Percentiles rank a stretch among this genome's conserved stretches.
phyloP scores from a whole-genome alignment of 345 rosid species.

The Clarkia xantiana region DNA sequence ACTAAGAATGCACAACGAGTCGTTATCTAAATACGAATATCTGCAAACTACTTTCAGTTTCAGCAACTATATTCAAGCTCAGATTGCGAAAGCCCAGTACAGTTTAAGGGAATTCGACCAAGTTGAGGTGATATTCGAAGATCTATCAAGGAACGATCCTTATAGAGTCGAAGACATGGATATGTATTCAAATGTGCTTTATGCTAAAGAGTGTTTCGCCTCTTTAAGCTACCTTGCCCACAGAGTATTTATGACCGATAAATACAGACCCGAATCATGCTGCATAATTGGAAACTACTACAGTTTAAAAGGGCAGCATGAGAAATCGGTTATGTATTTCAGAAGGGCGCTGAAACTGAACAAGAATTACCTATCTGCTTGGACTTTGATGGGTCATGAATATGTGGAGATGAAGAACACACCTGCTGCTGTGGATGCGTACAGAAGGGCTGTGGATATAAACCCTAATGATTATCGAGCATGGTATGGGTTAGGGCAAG shows the following conservation, averaged over 20 bases:
- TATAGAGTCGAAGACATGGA: constrained; percentile 94
- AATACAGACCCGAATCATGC: constrained; percentile 93
- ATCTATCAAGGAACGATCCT: constrained; percentile 69
- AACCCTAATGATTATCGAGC: constrained; percentile 83
- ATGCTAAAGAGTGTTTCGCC: constrained; percentile 82
- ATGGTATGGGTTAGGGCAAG: constrained; percentile 96
- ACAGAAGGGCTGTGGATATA: constrained; percentile 87
- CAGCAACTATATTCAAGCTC: constrained; percentile 87
- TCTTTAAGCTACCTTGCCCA: constrained; percentile 90
- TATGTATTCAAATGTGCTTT: constrained; percentile 87
- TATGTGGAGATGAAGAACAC: constrained; percentile 95
- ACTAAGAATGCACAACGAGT: constrained; percentile 76
- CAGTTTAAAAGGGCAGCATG: constrained; percentile 93
- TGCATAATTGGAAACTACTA: constrained; percentile 93
- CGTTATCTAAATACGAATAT: constrained; percentile 57
- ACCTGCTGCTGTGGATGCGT: constrained; percentile 94
- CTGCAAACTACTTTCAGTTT: constrained; percentile 60
- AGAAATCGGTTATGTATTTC: constrained; percentile 82
- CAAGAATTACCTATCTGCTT: constrained; percentile 78
- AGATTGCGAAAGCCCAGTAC: constrained; percentile 85
- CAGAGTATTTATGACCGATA: constrained; percentile 72
- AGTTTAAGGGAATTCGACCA: constrained; percentile 86
- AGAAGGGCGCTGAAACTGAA: constrained; percentile 92
- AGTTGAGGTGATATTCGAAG: constrained; percentile 90
- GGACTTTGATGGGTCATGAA: constrained; percentile 99